A percentile compares a stretch with the other conserved stretches of the same genome.
phyloP scores from a whole-genome alignment of 192 early-diverging fungal genomes.

The Chytriomyces hyalinus region DNA sequence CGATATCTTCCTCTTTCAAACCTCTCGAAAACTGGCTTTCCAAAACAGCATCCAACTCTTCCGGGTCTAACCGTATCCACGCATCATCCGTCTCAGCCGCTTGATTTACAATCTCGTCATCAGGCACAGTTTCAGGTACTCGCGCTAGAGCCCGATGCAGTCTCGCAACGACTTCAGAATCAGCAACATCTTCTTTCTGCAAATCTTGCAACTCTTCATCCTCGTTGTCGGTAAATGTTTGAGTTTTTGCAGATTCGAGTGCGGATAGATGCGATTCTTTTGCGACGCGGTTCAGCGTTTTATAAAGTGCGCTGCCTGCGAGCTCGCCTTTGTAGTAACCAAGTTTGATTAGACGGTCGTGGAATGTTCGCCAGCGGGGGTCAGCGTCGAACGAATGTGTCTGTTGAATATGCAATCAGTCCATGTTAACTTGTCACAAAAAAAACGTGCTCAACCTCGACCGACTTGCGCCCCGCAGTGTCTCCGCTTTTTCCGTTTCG shows the following conservation, averaged over 20 bases:
- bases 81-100: conserved; percentile 60
- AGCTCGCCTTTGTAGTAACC: conserved; percentile 69
- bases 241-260: neutral
- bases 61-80: conserved; percentile 74
- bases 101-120: conserved; percentile 21
- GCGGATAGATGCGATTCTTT: conserved; percentile 56
- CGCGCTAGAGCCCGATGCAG: conserved; percentile 25
- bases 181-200: conserved; percentile 1
- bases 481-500: neutral
- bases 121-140: conserved; percentile 25
- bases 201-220: neutral
- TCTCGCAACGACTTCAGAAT: neutral
- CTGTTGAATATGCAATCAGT: conserved; percentile 12
- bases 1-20: conserved; percentile 48
- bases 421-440: neutral
- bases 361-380: conserved; percentile 56
- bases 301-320: conserved; percentile 63
- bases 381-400: conserved; percentile 58
- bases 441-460: no score
- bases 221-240: neutral
- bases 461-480: no score
- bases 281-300: conserved; percentile 57
- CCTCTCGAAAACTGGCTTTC: conserved; percentile 37
- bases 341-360: conserved; percentile 46
- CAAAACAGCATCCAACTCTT: conserved; percentile 65